A percentile compares a stretch with the other conserved stretches of the same genome.
Evolutionary conservation across 495 filamentous ascomycete genomes (phyloP).

Genomic region (Pseudevernia furfuracea): DNA sequence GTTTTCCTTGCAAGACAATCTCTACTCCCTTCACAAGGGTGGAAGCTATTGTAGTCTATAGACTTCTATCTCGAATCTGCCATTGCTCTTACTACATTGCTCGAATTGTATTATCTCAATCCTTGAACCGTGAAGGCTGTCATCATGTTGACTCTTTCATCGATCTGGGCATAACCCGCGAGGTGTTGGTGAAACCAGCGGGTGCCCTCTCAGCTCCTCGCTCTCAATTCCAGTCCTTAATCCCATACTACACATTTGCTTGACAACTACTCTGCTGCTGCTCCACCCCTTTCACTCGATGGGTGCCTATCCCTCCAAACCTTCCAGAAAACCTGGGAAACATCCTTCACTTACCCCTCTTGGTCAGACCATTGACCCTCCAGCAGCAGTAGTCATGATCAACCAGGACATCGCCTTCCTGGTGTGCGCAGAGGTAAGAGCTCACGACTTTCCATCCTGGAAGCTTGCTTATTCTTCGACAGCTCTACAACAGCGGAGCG

Average conservation of each 20-base stretch:
- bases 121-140: background rate
- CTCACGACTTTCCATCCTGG: background rate
- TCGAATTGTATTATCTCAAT: background rate
- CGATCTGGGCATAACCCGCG: background rate
- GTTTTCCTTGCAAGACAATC: background rate
- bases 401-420: background rate
- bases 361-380: background rate
- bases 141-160: background rate
- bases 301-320: background rate
- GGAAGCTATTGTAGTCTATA: background rate
- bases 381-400: background rate
- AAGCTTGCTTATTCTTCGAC: background rate
- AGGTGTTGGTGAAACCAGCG: background rate
- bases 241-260: background rate
- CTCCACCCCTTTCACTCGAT: background rate
- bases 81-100: too few relatives aligned
- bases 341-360: background rate
- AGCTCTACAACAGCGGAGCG: slow-evolving; percentile 7
- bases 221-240: too few relatives aligned
- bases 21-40: background rate
- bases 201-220: too few relatives aligned
- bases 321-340: background rate
- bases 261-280: background rate
- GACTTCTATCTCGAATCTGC: background rate
- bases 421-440: slow-evolving; percentile 4